Conservation (phyloP, 108 stramenopile species). For the Skeletonema costatum region DNA sequence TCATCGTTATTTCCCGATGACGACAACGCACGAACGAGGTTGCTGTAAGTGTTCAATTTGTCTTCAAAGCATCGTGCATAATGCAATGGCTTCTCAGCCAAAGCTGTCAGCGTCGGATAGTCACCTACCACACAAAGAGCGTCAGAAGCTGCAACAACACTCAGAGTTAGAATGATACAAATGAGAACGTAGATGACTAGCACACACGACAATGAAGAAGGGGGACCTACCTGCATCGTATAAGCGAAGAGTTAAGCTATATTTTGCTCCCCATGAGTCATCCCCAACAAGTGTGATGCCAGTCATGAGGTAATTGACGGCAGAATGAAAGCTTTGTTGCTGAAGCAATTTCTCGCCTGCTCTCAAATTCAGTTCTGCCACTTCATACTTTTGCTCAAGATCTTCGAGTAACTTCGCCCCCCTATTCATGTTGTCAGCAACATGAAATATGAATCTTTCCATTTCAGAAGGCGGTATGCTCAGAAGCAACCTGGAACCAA, state of each 20-base stretch:
- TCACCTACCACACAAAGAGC: conserved; percentile 41
- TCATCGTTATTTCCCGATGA: conserved; percentile 13
- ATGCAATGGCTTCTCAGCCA: conserved; percentile 21
- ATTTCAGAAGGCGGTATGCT: conserved; percentile 35
- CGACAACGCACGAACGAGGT: conserved; percentile 27
- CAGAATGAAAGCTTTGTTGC: conserved; percentile 49
- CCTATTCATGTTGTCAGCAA: conserved; percentile 50
- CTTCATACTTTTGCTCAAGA: conserved; percentile 22
- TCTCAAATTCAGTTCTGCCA: conserved; percentile 49
- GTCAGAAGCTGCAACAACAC: conserved; percentile 18
- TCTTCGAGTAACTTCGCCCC: conserved; percentile 38
- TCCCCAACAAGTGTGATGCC: conserved; percentile 52
- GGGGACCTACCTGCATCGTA: conserved; percentile 38
- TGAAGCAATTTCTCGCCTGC: conserved; percentile 53
- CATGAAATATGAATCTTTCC: conserved; percentile 35
- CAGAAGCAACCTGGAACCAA: conserved; percentile 53
- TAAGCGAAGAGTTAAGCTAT: conserved; percentile 60
- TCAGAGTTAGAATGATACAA: background rate
- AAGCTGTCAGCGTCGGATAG: conserved; percentile 13
- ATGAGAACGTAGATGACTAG: background rate
- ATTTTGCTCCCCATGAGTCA: conserved; percentile 56
- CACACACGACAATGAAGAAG: background rate
- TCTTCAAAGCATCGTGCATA: conserved; percentile 32
- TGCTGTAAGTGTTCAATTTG: conserved; percentile 39
- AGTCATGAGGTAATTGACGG: conserved; percentile 45